Evolutionary conservation across 164 flowering plant species (phyloP), one percentile per base, ranked within the genome.

Genomic region (Paratinospora sagittata): DNA sequence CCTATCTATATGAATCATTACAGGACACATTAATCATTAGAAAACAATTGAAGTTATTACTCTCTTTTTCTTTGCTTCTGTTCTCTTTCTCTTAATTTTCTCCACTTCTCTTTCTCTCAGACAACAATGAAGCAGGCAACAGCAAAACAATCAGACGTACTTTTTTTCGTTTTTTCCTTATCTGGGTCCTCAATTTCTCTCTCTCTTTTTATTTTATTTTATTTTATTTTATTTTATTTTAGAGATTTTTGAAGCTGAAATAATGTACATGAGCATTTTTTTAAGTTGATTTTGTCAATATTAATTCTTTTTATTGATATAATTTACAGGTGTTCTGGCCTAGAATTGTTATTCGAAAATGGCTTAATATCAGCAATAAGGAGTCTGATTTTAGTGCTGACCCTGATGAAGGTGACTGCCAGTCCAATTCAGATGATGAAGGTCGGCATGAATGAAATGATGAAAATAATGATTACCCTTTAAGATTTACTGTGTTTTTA

Each of bases 261-360:
- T n/a, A 63, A 30, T 63, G 34, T 13, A 16, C 14, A 6, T 30
- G 66, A 4, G 14, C 37, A 0, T 12, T 36, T 63, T 23, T 30
- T 27, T 9, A 23, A n/a, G 33, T 27, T 63, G 3, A 17, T 8
- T 27, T 14, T 63, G 34, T 63, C 37, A 27, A 36, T 27, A 9
- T 63, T 63, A 23, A 17, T 17, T 63, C n/a, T 27, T 85, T 78
- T 76, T 87, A 83, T 82, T 85, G 79, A 79, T 77, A 74, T 69
- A 83, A 81, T 72, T n/a, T 85, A 71, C 90, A 91, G 94, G 76
- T 79, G 24, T 86, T 86, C 67, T 91, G 97, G 97, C 83, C 89
- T 3, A 82, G 79, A 65, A 75, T 84, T 19, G 85, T 91, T 16
- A 34, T 89, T 69, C 84, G 89, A 34, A 91, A 89, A 74, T 87